phyloP scores from a whole-genome alignment of 306 rosid genomes.

The Cicer yamashitae region DNA sequence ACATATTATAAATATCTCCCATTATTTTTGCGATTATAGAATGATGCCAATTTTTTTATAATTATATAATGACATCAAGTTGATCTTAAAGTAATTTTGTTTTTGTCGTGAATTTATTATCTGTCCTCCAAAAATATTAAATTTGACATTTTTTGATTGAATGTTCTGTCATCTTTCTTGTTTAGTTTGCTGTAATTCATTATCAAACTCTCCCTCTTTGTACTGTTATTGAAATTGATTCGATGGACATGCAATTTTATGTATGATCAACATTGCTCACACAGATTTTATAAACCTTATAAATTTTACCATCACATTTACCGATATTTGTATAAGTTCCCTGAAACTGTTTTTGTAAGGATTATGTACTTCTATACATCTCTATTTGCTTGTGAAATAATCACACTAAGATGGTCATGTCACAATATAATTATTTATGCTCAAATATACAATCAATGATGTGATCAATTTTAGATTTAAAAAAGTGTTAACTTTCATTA shows the following conservation, averaged over 20 bases:
- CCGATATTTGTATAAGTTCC: background rate
- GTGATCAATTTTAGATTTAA: too few species aligned
- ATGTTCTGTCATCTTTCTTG: background rate
- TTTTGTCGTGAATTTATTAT: background rate
- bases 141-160: background rate
- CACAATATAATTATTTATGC: too few species aligned
- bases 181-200: conserved; percentile 8
- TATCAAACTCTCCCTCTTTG: background rate
- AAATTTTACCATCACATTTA: background rate
- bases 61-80: background rate
- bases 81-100: background rate
- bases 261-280: background rate
- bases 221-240: background rate
- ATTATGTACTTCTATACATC: background rate
- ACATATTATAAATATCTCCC: too few species aligned
- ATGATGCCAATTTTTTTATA: background rate
- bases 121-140: background rate
- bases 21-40: background rate
- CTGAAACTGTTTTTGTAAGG: background rate
- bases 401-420: background rate
- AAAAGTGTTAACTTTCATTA: too few species aligned
- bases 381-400: background rate
- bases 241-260: background rate
- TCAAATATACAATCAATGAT: too few species aligned
- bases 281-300: background rate